Evolutionary conservation across 257 asterid genomes (phyloP).

Genomic region (Eustoma russellianum): DNA sequence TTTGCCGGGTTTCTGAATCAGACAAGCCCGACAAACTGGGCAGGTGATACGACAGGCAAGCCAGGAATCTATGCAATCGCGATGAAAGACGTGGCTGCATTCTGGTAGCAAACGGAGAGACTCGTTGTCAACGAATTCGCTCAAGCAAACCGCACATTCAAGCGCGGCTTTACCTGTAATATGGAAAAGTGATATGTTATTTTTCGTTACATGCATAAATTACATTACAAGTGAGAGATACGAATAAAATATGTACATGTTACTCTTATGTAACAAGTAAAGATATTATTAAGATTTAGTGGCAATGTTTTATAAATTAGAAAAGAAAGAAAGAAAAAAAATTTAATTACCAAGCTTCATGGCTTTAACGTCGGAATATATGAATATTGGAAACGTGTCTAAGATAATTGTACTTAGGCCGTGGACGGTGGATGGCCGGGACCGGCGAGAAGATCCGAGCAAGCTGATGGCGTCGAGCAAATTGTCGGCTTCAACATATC

Average conservation of each 20-base stretch:
- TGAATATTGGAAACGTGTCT: conserved; percentile 19
- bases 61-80: conserved; percentile 42
- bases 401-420: conserved; percentile 22
- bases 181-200: too few species aligned
- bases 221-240: too few species aligned
- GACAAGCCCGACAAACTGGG: conserved; percentile 50
- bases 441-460: background rate
- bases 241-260: too few species aligned
- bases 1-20: conserved; percentile 15
- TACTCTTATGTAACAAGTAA: too few species aligned
- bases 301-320: too few species aligned
- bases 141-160: conserved; percentile 35
- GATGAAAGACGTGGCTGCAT: conserved; percentile 39
- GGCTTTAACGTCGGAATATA: conserved; percentile 26
- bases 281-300: too few species aligned
- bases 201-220: too few species aligned
- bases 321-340: too few species aligned
- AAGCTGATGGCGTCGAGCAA: background rate
- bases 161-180: background rate
- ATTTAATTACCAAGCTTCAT: conserved; percentile 17
- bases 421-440: background rate
- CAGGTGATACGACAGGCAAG: conserved; percentile 40
- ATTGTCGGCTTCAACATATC: conserved; percentile 13
- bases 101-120: conserved; percentile 28
- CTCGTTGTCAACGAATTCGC: conserved; percentile 26